Base-by-base conservation (phyloP, 306 rosid species). In the Comarum palustre region DNA sequence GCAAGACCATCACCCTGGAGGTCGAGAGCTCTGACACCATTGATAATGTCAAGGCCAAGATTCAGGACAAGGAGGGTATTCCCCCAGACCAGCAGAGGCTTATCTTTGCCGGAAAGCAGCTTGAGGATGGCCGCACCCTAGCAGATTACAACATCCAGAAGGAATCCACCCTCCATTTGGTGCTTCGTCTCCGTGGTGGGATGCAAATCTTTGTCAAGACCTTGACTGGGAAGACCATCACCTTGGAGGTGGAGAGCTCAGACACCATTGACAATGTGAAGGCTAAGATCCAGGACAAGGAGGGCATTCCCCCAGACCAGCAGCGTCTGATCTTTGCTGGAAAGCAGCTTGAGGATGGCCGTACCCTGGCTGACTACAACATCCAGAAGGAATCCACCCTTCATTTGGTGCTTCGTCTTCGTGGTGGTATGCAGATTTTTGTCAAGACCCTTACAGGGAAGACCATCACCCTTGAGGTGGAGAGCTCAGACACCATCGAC, bases 41-140 rank as follows among this genome's bases (percentile, higher is more conserved):
- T 0, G 94, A 89, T 63, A 89, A 89, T 1, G 94, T 89, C 0
- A 89, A 89, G 80, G 85, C 94, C 0, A 89, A 89, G 73, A 89
- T 89, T 55, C 94, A 89, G 20, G 94, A 89, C 25, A 89, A 89
- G 82, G 94, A 89, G 9, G 94, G 94, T 0, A 89, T 89, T 0
- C 94, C 94, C 0, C 94, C 94, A 0, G 94, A 89, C 73, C 94
- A 89, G 76, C 94, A 89, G 83, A 75, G 94, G 72, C 8, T 89
- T 24, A 89, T 89, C n/a, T 89, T 89, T 2, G 94, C 94, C 0
- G 94, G 94, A 0, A 89, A 89, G 75, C 94, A 89, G 77, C 75
- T 89, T 0, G 94, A 89, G 42, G 94, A 89, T 19, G 94, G 94
- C 0, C 51, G 94, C 0, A 89, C 94, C 11, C 19, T 89, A 0